A percentile compares a stretch with the other conserved stretches of the same genome.
Evolutionary conservation across 1,139 yeast genomes (phyloP).

Genomic region (Blastobotrys apis): DNA sequence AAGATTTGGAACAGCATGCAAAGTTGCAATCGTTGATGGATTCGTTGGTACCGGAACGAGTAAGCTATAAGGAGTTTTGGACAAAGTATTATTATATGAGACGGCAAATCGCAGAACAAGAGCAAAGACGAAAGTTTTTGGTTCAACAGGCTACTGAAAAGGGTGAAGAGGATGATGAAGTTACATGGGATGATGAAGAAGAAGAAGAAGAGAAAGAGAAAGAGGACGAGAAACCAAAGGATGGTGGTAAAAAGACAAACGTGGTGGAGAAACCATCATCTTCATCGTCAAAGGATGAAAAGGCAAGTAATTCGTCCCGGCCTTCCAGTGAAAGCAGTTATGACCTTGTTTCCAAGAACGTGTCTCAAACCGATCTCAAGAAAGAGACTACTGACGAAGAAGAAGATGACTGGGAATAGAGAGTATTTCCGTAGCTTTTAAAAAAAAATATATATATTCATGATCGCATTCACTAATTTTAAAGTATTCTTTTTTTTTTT

Average conservation of each 20-base stretch:
- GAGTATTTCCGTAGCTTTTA: neutral
- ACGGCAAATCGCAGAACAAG: slow-evolving; percentile 55
- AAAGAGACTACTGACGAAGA: slow-evolving; percentile 37
- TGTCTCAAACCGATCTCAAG: slow-evolving; percentile 33
- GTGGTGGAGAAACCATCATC: slow-evolving; percentile 7
- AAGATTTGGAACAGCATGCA: slow-evolving; percentile 47
- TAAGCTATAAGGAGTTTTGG: slow-evolving; percentile 71
- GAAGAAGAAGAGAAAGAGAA: slow-evolving; percentile 43
- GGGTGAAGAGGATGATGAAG: slow-evolving; percentile 40
- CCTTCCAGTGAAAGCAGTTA: slow-evolving; percentile 42
- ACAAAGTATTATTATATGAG: slow-evolving; percentile 59
- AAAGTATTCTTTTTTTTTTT: neutral
- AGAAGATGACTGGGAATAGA: slow-evolving; percentile 58
- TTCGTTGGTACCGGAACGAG: slow-evolving; percentile 59
- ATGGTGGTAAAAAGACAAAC: slow-evolving; percentile 8
- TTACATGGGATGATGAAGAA: slow-evolving; percentile 60
- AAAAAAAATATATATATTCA: neutral
- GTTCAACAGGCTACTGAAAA: slow-evolving; percentile 44
- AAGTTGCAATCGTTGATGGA: slow-evolving; percentile 58
- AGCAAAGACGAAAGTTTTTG: slow-evolving; percentile 60
- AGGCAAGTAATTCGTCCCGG: slow-evolving; percentile 27
- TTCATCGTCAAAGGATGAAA: no score
- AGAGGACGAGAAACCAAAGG: slow-evolving; percentile 19
- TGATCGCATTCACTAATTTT: neutral
- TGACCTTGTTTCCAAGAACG: slow-evolving; percentile 38